Conservation (phyloP, 306 rosid species). For the Cicer bijugum region DNA sequence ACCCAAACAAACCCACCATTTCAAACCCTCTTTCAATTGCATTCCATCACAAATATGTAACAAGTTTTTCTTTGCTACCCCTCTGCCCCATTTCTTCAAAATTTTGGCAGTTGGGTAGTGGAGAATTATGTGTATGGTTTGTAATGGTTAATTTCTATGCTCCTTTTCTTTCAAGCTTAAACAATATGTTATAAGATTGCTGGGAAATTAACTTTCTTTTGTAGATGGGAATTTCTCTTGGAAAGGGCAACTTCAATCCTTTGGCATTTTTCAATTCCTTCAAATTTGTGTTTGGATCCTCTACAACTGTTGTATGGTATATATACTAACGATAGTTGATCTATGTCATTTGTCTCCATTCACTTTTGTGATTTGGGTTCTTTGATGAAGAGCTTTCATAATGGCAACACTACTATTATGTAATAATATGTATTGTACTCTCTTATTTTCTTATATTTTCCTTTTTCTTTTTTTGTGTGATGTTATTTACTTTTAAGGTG, state of each 20-base stretch:
- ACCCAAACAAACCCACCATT: constrained; percentile 51
- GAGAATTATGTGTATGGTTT: constrained; percentile 41
- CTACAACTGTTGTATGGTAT: too few species aligned
- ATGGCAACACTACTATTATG: too few species aligned
- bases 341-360: too few species aligned
- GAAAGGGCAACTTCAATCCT: constrained; percentile 96
- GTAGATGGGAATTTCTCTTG: constrained; percentile 54
- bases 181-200: constrained; percentile 37
- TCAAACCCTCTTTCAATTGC: constrained; percentile 62
- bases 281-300: too few species aligned
- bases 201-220: constrained; percentile 50
- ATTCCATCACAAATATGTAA: constrained; percentile 50
- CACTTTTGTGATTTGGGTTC: too few species aligned
- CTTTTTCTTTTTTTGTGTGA: neutral
- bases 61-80: constrained; percentile 41
- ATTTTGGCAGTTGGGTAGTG: constrained; percentile 42
- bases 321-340: too few species aligned
- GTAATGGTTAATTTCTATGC: constrained; percentile 23
- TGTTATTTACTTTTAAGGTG: constrained; percentile 16
- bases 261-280: constrained; percentile 77
- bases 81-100: constrained; percentile 32
- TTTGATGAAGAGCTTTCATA: too few species aligned
- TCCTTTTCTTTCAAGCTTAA: constrained; percentile 39
- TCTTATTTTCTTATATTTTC: neutral
- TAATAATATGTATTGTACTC: too few species aligned